Conservation (phyloP, 2,329 filamentous ascomycete species). For the Phialocephala subalpina region DNA sequence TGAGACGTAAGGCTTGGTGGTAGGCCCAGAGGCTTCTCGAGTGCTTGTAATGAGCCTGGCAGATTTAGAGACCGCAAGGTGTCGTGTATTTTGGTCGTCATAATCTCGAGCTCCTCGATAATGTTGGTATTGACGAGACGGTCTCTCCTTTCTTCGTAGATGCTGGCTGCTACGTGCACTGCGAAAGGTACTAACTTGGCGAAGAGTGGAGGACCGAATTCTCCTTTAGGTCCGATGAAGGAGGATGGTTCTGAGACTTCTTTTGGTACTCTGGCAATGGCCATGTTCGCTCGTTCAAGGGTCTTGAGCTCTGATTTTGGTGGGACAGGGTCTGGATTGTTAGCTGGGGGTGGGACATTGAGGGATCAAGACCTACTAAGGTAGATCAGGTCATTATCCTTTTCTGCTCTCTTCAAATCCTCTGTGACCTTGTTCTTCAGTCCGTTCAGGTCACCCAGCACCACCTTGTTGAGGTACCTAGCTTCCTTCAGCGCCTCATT, state of each 20-base stretch:
- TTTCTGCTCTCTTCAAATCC: slow-evolving; percentile 90
- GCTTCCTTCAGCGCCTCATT: slow-evolving; percentile 88
- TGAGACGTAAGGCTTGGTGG: slow-evolving; percentile 87
- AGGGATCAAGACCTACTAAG: slow-evolving; percentile 62
- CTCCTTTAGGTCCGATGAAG: slow-evolving; percentile 79
- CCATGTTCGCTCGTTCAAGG: slow-evolving; percentile 90
- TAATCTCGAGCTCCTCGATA: slow-evolving; percentile 80
- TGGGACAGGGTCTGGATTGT: slow-evolving; percentile 72
- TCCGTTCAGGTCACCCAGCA: slow-evolving; percentile 82
- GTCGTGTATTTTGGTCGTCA: slow-evolving; percentile 83
- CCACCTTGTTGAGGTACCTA: slow-evolving; percentile 80
- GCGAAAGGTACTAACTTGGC: slow-evolving; percentile 93
- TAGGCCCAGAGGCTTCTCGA: slow-evolving; percentile 92
- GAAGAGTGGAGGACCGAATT: slow-evolving; percentile 87
- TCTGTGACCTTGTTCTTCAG: slow-evolving; percentile 85
- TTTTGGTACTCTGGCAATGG: slow-evolving; percentile 77
- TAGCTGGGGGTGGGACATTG: slow-evolving; percentile 37
- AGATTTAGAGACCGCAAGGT: slow-evolving; percentile 84
- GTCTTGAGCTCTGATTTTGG: slow-evolving; percentile 87
- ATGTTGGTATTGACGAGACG: slow-evolving; percentile 89
- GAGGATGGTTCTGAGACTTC: slow-evolving; percentile 84
- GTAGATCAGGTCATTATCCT: slow-evolving; percentile 97
- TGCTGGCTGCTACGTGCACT: slow-evolving; percentile 92
- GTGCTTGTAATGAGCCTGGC: slow-evolving; percentile 89
- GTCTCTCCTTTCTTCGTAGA: slow-evolving; percentile 92